Conservation (phyloP, 169 alveolate species). For the Plasmodium gonderi region DNA sequence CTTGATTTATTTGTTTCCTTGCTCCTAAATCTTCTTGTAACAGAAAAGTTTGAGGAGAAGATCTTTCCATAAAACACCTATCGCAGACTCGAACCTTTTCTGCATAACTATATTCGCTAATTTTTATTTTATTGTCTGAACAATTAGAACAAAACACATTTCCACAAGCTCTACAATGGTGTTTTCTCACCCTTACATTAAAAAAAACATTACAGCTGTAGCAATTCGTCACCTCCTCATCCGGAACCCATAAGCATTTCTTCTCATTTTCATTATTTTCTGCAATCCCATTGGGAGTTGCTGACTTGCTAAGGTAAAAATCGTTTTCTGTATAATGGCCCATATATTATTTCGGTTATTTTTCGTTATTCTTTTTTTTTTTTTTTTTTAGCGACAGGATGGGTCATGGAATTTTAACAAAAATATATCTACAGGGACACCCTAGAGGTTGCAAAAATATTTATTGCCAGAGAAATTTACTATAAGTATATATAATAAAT, state of each 20-base stretch:
- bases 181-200: conserved; percentile 72
- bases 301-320: conserved; percentile 12
- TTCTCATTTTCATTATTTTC: conserved; percentile 58
- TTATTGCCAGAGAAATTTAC: neutral
- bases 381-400: neutral
- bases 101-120: conserved; percentile 56
- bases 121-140: conserved; percentile 65
- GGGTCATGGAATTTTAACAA: neutral
- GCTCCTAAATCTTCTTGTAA: conserved; percentile 86
- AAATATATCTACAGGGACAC: neutral
- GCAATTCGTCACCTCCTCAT: conserved; percentile 72
- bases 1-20: conserved; percentile 83
- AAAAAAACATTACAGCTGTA: conserved; percentile 58
- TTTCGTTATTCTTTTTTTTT: conserved; percentile 14
- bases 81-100: conserved; percentile 78
- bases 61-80: conserved; percentile 80
- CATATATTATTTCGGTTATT: conserved; percentile 44
- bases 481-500: too few species aligned
- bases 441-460: neutral
- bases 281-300: conserved; percentile 34
- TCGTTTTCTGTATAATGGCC: conserved; percentile 26
- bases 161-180: conserved; percentile 75
- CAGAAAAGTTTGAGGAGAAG: conserved; percentile 82
- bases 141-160: conserved; percentile 74
- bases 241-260: conserved; percentile 67